These are phyloP conservation scores for Colletotrichum sp. DNA, from an alignment of 2,329 filamentous ascomycete genomes.

Conservation along the genomic window DNA sequence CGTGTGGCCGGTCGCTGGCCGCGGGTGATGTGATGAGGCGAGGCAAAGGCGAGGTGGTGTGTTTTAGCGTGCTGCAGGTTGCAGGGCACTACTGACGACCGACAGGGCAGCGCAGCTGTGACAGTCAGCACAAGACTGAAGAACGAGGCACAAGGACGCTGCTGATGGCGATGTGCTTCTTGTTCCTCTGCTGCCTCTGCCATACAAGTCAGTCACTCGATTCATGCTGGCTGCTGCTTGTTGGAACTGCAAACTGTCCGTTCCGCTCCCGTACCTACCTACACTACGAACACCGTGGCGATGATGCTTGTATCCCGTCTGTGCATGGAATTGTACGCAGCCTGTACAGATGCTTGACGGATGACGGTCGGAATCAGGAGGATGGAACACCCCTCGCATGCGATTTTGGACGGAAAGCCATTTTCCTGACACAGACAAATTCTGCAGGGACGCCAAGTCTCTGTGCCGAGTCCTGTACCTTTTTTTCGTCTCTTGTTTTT, in stretches of 20 bases:
- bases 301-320: background rate
- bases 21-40: background rate
- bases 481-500: background rate
- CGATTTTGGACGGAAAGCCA: slow-evolving; percentile 11
- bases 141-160: background rate
- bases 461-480: background rate
- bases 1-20: background rate
- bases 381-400: slow-evolving; percentile 7
- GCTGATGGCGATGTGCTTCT: background rate
- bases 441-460: slow-evolving; percentile 13
- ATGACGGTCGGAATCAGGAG: background rate
- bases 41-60: background rate
- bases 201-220: background rate
- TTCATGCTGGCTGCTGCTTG: background rate
- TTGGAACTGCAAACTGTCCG: background rate
- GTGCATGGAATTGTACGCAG: background rate
- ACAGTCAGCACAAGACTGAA: background rate
- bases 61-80: background rate
- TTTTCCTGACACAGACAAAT: slow-evolving; percentile 10
- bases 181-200: background rate
- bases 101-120: background rate
- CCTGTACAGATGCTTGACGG: background rate
- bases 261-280: background rate
- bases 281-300: background rate
- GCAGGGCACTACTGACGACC: background rate